Conservation (phyloP, 495 filamentous ascomycete species). For the Penicillium ochrochloron region DNA sequence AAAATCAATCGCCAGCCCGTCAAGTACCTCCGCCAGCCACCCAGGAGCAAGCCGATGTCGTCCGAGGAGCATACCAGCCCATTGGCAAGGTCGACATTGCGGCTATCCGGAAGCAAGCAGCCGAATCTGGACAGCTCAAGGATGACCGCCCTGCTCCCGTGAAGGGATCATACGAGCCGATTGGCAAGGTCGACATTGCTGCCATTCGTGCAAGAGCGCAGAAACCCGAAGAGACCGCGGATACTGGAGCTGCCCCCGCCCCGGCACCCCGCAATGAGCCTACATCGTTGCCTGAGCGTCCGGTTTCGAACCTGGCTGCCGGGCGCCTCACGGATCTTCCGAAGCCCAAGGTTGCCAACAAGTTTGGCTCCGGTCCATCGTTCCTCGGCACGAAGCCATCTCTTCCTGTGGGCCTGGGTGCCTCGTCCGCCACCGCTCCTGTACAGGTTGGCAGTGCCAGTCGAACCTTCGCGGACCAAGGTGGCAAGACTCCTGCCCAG, state of each 20-base stretch:
- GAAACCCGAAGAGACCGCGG: constrained; percentile 54
- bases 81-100: constrained; percentile 96
- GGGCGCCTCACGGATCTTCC: constrained; percentile 86
- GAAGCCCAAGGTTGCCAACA: constrained; percentile 92
- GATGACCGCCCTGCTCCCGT: constrained; percentile 82
- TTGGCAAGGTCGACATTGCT: constrained; percentile 94
- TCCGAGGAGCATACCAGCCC: constrained; percentile 92
- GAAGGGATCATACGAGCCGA: constrained; percentile 89
- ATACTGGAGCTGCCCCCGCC: constrained; percentile 40
- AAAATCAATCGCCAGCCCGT: constrained; percentile 63
- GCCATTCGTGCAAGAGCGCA: constrained; percentile 85
- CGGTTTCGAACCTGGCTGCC: constrained; percentile 66
- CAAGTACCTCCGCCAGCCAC: constrained; percentile 43
- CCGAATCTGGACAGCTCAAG: constrained; percentile 57
- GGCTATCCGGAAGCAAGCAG: constrained; percentile 79
- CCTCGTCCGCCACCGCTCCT: constrained; percentile 53
- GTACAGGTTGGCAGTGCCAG: constrained; percentile 78
- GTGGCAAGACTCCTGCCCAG: constrained; percentile 95
- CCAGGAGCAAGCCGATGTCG: constrained; percentile 62
- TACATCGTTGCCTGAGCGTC: constrained; percentile 68
- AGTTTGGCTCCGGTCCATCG: constrained; percentile 68
- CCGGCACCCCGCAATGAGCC: constrained; percentile 44
- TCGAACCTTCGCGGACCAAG: constrained; percentile 90
- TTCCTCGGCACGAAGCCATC: constrained; percentile 90
- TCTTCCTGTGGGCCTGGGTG: constrained; percentile 66